phyloP scores from a whole-genome alignment of 257 asterid genomes.

The Solanum chilense region DNA sequence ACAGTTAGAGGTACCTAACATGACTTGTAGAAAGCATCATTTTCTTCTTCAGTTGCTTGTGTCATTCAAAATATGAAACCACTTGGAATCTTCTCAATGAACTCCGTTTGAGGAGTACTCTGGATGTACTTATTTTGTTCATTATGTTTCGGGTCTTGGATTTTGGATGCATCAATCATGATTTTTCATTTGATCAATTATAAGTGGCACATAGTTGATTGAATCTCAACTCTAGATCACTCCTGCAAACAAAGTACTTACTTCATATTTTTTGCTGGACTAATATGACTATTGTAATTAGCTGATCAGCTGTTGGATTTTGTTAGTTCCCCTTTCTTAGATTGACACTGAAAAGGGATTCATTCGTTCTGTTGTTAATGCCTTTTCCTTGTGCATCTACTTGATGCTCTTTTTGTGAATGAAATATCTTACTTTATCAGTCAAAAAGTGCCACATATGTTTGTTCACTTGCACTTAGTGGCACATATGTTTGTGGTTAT shows the following conservation, averaged over 20 bases:
- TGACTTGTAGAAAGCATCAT: slow-evolving; percentile 24
- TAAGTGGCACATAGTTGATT: neutral
- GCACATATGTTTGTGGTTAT: neutral
- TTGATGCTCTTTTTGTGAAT: neutral
- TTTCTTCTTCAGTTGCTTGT: slow-evolving; percentile 17
- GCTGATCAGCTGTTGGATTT: neutral
- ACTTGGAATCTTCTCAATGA: slow-evolving; percentile 12
- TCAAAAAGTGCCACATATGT: neutral
- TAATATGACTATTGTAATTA: neutral
- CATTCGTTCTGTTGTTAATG: neutral
- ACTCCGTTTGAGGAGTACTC: neutral
- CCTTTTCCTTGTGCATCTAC: neutral
- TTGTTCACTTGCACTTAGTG: neutral
- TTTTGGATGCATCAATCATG: neutral
- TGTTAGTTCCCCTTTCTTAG: neutral
- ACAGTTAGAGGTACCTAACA: slow-evolving; percentile 86
- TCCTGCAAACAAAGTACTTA: neutral
- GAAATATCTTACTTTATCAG: neutral
- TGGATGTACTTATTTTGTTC: neutral
- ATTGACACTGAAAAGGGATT: neutral
- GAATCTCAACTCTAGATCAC: neutral
- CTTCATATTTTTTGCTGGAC: neutral
- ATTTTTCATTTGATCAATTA: neutral
- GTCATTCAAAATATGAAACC: slow-evolving; percentile 15
- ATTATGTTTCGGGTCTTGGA: neutral